Conservation (phyloP, 495 filamentous ascomycete species). For the Podospora conica region DNA sequence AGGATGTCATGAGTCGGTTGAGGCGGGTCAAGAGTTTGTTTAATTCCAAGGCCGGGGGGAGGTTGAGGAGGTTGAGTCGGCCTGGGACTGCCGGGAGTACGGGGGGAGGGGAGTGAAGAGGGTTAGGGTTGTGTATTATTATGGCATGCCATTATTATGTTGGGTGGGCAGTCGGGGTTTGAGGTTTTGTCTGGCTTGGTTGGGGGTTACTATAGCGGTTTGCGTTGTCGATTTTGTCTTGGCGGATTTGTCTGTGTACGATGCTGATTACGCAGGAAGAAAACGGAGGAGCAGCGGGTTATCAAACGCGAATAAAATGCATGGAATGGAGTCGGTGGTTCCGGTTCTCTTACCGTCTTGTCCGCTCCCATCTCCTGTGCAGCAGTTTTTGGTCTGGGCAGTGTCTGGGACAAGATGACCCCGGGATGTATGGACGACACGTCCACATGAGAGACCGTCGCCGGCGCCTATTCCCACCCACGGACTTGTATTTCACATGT, state of each 20-base stretch:
- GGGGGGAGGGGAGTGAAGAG: slow-evolving; percentile 7
- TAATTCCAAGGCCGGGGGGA: slow-evolving; percentile 45
- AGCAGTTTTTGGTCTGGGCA: no score
- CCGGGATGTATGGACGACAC: no score
- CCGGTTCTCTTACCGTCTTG: no score
- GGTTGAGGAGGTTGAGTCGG: slow-evolving; percentile 29
- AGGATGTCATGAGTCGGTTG: slow-evolving; percentile 48
- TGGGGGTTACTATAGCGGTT: not conserved
- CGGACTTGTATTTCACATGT: no score
- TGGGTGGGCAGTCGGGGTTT: no score
- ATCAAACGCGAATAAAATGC: not conserved
- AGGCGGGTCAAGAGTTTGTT: slow-evolving; percentile 53
- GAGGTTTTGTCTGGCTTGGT: not conserved
- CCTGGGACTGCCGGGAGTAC: slow-evolving; percentile 26
- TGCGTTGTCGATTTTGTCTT: no score
- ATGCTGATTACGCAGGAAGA: not conserved
- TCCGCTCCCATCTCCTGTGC: no score
- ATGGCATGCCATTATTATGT: not conserved
- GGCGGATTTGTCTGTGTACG: not conserved
- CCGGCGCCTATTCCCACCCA: no score
- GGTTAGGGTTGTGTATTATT: not conserved
- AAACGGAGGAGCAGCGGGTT: not conserved
- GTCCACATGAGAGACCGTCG: no score
- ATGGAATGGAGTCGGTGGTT: not conserved
- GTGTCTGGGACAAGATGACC: no score